Evolutionary conservation across 148 eudicot genomes (phyloP), one percentile per base, ranked within the genome.

Genomic region (Drosera capensis): DNA sequence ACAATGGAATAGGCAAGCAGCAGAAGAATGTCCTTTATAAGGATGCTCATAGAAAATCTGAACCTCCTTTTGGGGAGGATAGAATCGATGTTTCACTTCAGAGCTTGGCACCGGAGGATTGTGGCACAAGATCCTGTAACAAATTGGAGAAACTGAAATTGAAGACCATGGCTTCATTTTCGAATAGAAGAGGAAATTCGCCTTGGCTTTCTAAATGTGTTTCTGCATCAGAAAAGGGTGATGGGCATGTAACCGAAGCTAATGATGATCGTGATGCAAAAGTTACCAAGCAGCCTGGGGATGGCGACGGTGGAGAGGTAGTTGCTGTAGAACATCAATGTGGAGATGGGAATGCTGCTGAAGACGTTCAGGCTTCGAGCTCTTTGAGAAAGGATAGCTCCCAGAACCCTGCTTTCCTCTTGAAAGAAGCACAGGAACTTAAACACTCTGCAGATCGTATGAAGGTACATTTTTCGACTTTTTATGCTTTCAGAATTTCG

Each of bases 381-480:
- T 66, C 71, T 53, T 25, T 23, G 30, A 49, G 54, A 23, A 43
- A 52, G 43, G 68, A 58, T 25, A 28, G 2, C 44, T 46, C 42
- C 21, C 46, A 63, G 35, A 24, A 26, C 22, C 68, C 65, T 54
- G 77, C 77, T 48, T 59, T 9, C 50, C 71, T 65, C 21, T 65
- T 72, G 55, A 60, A 25, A 51, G 78, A 72, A 45, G 78, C 74
- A 29, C 64, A 43, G 44, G 56, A 61, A 45, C 74, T 68, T 19
- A 64, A 65, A 51, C 65, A 60, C 51, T 72, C 67, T 38, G 78
- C 78, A 46, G 43, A 64, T 35, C 62, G 65, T 40, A 25, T 72
- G 61, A 72, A 64, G 74, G 73, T 68, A 26, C n/a, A 45, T 15
- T 43, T 23, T 3, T 14, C 25, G 20, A 8, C 7, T 8, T 1